Base-by-base conservation (phyloP, 78 protist species). In the Ministeria vibrans region DNA sequence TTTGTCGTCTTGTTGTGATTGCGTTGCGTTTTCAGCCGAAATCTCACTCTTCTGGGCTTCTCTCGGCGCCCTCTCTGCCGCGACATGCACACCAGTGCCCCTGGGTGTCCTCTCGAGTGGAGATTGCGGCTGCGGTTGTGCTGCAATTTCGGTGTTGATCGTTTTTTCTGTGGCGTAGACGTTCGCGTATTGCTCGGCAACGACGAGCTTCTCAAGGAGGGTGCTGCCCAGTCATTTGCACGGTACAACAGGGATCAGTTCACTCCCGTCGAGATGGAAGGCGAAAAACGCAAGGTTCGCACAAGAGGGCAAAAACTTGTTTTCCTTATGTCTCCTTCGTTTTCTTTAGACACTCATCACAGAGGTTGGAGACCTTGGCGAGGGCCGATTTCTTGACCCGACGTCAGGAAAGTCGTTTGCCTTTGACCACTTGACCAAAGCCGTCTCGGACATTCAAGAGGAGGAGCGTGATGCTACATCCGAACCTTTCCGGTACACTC, bases 311-410 rank as follows among this genome's bases (percentile, higher is more conserved):
- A 9, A 15, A 49, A 49, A 49, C 55, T 49, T 15, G 15, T 15
- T 49, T 49, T 49, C n/a, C 55, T 49, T 20, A 49, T 20, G n/a
- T 49, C 15, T 15, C n/a, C 55, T 49, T 15, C 15, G 9, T 49
- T 49, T 75, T 30, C 15, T 75, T 15, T 28, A 81, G 80, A 69
- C 73, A 36, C 46, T 84, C 41, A 30, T 84, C 46, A 78, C 87
- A 23, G 38, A 20, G 51, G 44, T 34, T 38, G 79, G 72, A 43
- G 75, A 77, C 36, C 7, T 49, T 20, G 30, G 5, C 44, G 59
- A 55, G 1, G 34, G 42, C 23, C 18, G 41, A 1, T 84, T 71
- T 68, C 1, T 61, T 28, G 79, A 78, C 43, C 82, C 82, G 63
- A 0, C 41, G n/a, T 22, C n/a, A 0, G 23, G 39, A 2, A 44